These are phyloP conservation scores for Sonneratia alba DNA, from an alignment of 345 rosid genomes.

Conservation along the genomic window DNA sequence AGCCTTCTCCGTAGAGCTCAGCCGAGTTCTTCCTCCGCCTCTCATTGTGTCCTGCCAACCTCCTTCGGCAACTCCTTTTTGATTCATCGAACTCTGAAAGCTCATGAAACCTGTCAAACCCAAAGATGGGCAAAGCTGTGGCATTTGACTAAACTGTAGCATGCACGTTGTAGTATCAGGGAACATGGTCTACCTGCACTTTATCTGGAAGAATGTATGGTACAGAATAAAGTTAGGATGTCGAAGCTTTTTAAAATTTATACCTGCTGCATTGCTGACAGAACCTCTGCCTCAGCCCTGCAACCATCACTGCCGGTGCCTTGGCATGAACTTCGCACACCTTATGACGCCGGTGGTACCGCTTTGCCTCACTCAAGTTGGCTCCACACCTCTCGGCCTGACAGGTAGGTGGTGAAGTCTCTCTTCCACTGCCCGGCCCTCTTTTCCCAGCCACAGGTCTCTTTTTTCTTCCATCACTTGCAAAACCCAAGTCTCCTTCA, in stretches of 20 bases:
- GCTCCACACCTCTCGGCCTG: slow-evolving; percentile 60
- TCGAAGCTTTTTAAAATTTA: not conserved
- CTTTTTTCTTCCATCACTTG: slow-evolving; percentile 34
- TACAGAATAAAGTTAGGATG: not conserved
- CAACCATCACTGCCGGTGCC: slow-evolving; percentile 47
- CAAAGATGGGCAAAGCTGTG: not conserved
- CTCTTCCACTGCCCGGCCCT: slow-evolving; percentile 20
- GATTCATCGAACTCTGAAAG: slow-evolving; percentile 66
- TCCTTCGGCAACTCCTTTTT: slow-evolving; percentile 73
- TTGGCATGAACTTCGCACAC: slow-evolving; percentile 85
- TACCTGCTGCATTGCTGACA: slow-evolving; percentile 99
- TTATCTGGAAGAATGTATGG: not conserved
- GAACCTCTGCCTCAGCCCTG: slow-evolving; percentile 62
- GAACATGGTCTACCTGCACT: not conserved
- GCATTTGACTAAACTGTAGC: not conserved
- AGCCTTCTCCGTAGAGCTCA: slow-evolving; percentile 44
- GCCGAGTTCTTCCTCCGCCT: slow-evolving; percentile 57
- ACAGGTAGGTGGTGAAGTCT: slow-evolving; percentile 40
- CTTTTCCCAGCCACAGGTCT: slow-evolving; percentile 21
- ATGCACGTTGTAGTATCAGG: not conserved
- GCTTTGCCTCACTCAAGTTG: slow-evolving; percentile 52
- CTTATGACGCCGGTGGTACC: slow-evolving; percentile 75
- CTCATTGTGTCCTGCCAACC: slow-evolving; percentile 81
- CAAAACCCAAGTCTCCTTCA: slow-evolving; percentile 10
- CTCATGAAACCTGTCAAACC: slow-evolving; percentile 43